Conservation (phyloP, 2,329 filamentous ascomycete genomes). For the Xylaria sp. region DNA sequence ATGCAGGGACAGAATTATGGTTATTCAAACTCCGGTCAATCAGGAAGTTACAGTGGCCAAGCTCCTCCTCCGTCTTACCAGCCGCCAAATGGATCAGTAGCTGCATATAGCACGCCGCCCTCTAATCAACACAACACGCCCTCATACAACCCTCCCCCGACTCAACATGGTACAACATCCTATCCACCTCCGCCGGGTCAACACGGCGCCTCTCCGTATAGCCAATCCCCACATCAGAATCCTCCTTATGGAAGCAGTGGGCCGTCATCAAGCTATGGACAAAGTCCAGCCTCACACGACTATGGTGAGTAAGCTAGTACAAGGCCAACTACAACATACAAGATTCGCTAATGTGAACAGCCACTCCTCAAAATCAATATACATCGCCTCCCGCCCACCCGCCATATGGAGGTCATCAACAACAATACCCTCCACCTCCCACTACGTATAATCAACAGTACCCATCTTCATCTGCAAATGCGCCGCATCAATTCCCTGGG, state of each 20-base stretch:
- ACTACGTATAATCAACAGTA: conserved; percentile 37
- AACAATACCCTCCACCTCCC: conserved; percentile 40
- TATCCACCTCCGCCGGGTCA: conserved; percentile 32
- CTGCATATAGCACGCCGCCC: conserved; percentile 41
- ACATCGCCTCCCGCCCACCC: conserved; percentile 37
- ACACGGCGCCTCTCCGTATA: conserved; percentile 30
- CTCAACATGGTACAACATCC: conserved; percentile 36
- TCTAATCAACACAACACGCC: conserved; percentile 37
- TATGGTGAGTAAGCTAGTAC: conserved; percentile 37
- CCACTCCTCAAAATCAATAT: conserved; percentile 42
- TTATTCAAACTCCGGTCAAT: conserved; percentile 62
- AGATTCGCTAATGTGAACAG: conserved; percentile 23
- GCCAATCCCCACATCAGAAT: conserved; percentile 34
- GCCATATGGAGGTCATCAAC: conserved; percentile 39
- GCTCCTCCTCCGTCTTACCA: conserved; percentile 69
- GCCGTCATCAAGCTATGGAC: conserved; percentile 38
- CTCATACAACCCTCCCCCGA: conserved; percentile 31
- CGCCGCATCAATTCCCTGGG: conserved; percentile 36
- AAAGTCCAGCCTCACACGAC: conserved; percentile 38
- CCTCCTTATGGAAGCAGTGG: conserved; percentile 32
- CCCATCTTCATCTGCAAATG: conserved; percentile 34
- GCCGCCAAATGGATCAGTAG: conserved; percentile 41
- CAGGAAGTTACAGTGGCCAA: conserved; percentile 65
- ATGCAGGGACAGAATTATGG: conserved; percentile 63
- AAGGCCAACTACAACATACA: neutral